Evolutionary conservation across 2,329 filamentous ascomycete genomes (phyloP).

Genomic region (Pyrenochaeta sp.): DNA sequence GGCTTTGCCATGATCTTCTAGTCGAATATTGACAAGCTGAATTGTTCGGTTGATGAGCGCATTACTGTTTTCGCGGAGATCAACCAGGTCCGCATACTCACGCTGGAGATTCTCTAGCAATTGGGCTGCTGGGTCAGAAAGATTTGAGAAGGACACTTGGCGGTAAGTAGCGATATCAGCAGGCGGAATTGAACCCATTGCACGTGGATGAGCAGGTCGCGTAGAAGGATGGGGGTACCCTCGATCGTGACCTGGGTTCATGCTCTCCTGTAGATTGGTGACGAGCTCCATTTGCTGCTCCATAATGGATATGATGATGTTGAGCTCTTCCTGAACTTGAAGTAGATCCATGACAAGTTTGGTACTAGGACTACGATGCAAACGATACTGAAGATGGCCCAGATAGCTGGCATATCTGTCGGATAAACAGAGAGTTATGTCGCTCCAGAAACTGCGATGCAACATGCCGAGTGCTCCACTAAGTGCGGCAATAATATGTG

Average conservation of each 20-base stretch:
- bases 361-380: conserved; percentile 53
- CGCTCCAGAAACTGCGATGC: conserved; percentile 55
- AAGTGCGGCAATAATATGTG: conserved; percentile 49
- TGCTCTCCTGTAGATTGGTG: conserved; percentile 32
- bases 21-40: conserved; percentile 55
- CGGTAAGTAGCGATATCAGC: conserved; percentile 46
- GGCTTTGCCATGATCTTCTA: conserved; percentile 56
- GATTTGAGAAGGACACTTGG: conserved; percentile 47
- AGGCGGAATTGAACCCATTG: conserved; percentile 23
- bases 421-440: conserved; percentile 51
- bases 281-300: conserved; percentile 53
- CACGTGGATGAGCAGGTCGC: conserved; percentile 17
- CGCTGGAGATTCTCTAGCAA: conserved; percentile 52
- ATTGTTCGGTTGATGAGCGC: conserved; percentile 54
- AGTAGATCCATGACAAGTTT: conserved; percentile 56
- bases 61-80: conserved; percentile 55
- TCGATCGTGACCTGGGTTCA: conserved; percentile 12
- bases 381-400: conserved; percentile 53
- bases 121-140: conserved; percentile 49
- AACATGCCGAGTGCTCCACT: conserved; percentile 54
- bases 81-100: conserved; percentile 51
- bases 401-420: conserved; percentile 55
- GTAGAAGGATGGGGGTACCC: conserved; percentile 14
- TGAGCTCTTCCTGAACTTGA: conserved; percentile 55
- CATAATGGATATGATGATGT: conserved; percentile 56